A percentile compares a stretch with the other conserved stretches of the same genome.
Evolutionary conservation across 257 asterid genomes (phyloP).

Genomic region (Lycium ferocissimum): DNA sequence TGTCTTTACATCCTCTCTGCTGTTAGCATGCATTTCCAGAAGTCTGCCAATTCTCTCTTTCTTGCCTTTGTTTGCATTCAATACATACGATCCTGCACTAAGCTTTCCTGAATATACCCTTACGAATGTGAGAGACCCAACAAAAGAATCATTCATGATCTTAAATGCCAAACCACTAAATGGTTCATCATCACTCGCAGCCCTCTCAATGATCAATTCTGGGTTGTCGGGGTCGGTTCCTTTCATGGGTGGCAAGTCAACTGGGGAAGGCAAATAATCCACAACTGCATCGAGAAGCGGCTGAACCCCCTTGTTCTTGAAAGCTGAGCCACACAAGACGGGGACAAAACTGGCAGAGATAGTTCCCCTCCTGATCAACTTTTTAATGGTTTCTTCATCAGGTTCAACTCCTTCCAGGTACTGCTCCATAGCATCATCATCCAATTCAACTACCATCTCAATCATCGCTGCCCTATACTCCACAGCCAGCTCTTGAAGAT

Average conservation of each 20-base stretch:
- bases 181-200: slow-evolving; percentile 68
- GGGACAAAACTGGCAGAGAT: slow-evolving; percentile 72
- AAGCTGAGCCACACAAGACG: slow-evolving; percentile 91
- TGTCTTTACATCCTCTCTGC: slow-evolving; percentile 84
- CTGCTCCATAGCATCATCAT: slow-evolving; percentile 86
- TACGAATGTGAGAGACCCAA: slow-evolving; percentile 92
- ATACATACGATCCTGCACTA: slow-evolving; percentile 79
- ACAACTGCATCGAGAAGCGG: slow-evolving; percentile 91
- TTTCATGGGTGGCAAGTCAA: slow-evolving; percentile 84
- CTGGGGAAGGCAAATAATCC: slow-evolving; percentile 88
- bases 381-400: slow-evolving; percentile 75
- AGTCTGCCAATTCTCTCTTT: slow-evolving; percentile 95
- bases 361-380: slow-evolving; percentile 78
- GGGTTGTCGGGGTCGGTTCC: slow-evolving; percentile 96
- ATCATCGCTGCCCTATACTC: slow-evolving; percentile 75
- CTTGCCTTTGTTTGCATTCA: slow-evolving; percentile 91
- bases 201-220: slow-evolving; percentile 61
- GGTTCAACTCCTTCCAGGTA: slow-evolving; percentile 93
- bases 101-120: slow-evolving; percentile 90
- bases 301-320: slow-evolving; percentile 95
- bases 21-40: slow-evolving; percentile 96
- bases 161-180: slow-evolving; percentile 96
- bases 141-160: slow-evolving; percentile 92
- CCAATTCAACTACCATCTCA: slow-evolving; percentile 76
- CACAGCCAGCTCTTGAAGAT: slow-evolving; percentile 73